Percentiles rank a stretch among this genome's conserved stretches.
Evolutionary conservation across 2,329 filamentous ascomycete species (phyloP).

Genomic region (Dichotomopilus funicola): DNA sequence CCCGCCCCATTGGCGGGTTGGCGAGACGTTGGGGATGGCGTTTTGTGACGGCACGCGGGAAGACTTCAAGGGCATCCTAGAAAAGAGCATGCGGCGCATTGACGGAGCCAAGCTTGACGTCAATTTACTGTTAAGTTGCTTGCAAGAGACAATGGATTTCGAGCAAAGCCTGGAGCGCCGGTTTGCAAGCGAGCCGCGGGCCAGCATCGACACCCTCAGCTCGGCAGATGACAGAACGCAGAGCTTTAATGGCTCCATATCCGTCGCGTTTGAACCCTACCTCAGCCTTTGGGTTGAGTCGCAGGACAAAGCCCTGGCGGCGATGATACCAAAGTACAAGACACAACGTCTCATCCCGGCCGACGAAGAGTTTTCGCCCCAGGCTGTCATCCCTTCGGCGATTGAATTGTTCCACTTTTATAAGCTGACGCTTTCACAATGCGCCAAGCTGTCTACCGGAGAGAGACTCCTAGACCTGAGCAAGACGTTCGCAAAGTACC

Average conservation of each 20-base stretch:
- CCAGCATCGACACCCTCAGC: constrained; percentile 83
- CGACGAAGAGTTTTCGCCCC: constrained; percentile 88
- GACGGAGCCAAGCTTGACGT: constrained; percentile 81
- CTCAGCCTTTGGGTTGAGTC: constrained; percentile 95
- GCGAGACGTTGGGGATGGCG: constrained; percentile 79
- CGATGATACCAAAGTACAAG: constrained; percentile 82
- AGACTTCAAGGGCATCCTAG: constrained; percentile 89
- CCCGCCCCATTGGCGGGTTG: constrained; percentile 79
- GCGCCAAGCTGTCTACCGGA: constrained; percentile 92
- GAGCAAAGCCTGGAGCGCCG: constrained; percentile 84
- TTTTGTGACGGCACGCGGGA: constrained; percentile 95
- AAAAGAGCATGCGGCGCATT: constrained; percentile 72
- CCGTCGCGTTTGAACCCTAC: constrained; percentile 94
- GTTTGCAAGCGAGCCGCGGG: constrained; percentile 66
- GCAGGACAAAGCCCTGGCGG: constrained; percentile 80
- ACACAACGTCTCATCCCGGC: constrained; percentile 69
- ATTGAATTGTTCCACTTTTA: constrained; percentile 98
- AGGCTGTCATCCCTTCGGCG: constrained; percentile 85
- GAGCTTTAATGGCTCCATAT: constrained; percentile 84
- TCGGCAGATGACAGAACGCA: constrained; percentile 70
- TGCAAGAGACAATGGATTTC: constrained; percentile 95
- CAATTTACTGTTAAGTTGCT: constrained; percentile 76
- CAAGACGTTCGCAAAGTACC: constrained; percentile 79
- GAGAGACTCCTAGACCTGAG: constrained; percentile 78
- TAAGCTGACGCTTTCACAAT: constrained; percentile 85